Evolutionary conservation across 2,329 filamentous ascomycete genomes (phyloP), one percentile per base, ranked within the genome.

Genomic region (Ophiostoma ips): DNA sequence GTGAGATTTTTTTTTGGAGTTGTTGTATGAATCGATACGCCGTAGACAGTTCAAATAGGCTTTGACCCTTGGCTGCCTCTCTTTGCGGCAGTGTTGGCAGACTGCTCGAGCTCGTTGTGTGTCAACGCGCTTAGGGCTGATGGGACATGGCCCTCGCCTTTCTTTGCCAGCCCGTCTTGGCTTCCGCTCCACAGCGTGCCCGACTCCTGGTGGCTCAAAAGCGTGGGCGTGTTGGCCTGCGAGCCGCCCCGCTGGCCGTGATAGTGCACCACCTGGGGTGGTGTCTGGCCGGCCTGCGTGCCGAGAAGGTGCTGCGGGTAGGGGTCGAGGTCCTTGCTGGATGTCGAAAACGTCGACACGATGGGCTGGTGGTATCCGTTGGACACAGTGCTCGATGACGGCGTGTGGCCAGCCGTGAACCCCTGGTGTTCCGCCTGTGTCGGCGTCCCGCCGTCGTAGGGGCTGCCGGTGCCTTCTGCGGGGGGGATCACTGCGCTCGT

Each of bases 261-360:
- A 56, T 83, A 83, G 57, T 83, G 79, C 30, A 83, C 70, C 2
- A 83, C 79, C 59, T 83, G 79, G 10, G 79, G 79, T 24, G 78
- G 77, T 15, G 73, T 68, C 60, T 82, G 78, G 15, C 78, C 78
- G 36, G 74, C 73, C 56, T 80, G 75, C 2, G 76, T 72, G 15
- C 78, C 79, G 5, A 83, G 65, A 46, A 81, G 69, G 57, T 83
- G 76, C 28, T 78, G 81, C 5, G 80, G 79, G 58, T 83, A 83
- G 0, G 76, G 80, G 58, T 83, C 76, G 31, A 84, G 66, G 59
- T 84, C 80, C 61, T 80, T 81, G 64, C 79, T 83, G 10, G 79
- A 83, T 2, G 80, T 84, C 34, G 79, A 83, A 58, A 84, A 84
- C 19, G 77, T 81, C 41, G 79, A 83, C 40, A 83, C 75, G 19